Base-by-base conservation (phyloP, 306 rosid genomes). In the Lupinus albus region DNA sequence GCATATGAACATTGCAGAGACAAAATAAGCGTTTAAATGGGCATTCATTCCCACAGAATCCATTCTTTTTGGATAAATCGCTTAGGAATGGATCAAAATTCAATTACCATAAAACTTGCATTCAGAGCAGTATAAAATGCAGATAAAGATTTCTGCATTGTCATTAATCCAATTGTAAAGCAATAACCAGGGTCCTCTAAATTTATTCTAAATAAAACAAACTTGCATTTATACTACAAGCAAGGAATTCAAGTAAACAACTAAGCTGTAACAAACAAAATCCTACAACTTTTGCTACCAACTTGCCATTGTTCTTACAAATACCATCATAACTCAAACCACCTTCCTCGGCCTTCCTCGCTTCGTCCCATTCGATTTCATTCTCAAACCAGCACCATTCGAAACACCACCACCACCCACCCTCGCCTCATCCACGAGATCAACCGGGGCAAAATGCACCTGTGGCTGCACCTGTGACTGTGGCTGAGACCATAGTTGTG, bases 281-380 rank as follows among this genome's bases (percentile, higher is more conserved):
- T 17, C 69, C 69, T 71, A 50, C 18, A 21, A 20, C 32, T 71
- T 60, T 61, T 7, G 39, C 76, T 49, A 36, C 67, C 32, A 21
- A 45, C 54, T 59, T 15, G 51, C 46, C n/a, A n/a, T 54, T 52
- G 38, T 18, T 67, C n/a, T n/a, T n/a, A n/a, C n/a, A n/a, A n/a
- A n/a, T n/a, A n/a, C n/a, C n/a, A n/a, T n/a, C n/a, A n/a, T n/a
- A n/a, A n/a, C n/a, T n/a, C n/a, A n/a, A n/a, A n/a, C 75, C 72
- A 63, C 63, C 54, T 73, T 78, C 60, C 81, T 80, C 0, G 89
- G 85, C 78, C 95, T 83, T 10, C 95, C 95, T 67, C 87, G 78
- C 80, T 87, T 91, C 83, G 39, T 71, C 25, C 8, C n/a, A 55
- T 6, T 18, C 33, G 56, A 20, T 73, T 49, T n/a, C 21, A 35